Evolutionary conservation across 345 rosid genomes (phyloP).

Genomic region (Rhizophora mangle): DNA sequence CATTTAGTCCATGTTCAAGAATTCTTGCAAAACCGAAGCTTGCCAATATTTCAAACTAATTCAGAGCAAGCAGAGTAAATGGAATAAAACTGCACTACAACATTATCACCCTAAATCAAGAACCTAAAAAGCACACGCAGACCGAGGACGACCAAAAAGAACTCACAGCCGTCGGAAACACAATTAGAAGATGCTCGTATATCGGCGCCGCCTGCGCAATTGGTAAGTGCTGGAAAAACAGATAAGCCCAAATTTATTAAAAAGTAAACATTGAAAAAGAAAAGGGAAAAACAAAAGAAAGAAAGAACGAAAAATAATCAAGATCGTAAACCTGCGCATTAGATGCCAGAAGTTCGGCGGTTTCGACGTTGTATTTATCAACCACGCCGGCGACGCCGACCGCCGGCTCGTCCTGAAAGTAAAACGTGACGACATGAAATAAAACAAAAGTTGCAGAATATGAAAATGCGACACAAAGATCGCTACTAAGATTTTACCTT

Average conservation of each 20-base stretch:
- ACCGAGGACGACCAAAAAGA: background rate
- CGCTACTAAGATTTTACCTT: too few species aligned
- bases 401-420: slow-evolving; percentile 27
- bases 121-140: background rate
- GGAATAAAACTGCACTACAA: background rate
- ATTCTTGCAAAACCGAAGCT: too few species aligned
- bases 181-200: slow-evolving; percentile 75
- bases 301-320: background rate
- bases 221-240: slow-evolving; percentile 56
- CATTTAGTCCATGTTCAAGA: too few species aligned
- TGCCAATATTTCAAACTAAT: too few species aligned
- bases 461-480: background rate
- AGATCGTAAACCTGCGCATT: slow-evolving; percentile 51
- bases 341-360: slow-evolving; percentile 72
- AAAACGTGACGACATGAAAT: background rate
- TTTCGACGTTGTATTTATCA: slow-evolving; percentile 78
- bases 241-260: background rate
- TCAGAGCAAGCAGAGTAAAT: too few species aligned
- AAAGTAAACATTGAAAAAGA: background rate
- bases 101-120: background rate
- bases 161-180: slow-evolving; percentile 91
- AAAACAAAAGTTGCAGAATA: background rate
- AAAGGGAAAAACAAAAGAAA: background rate
- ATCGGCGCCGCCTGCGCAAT: slow-evolving; percentile 69
- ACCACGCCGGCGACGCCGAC: slow-evolving; percentile 19